Percentiles rank a stretch among this genome's conserved stretches.
phyloP scores from a whole-genome alignment of 208 protist species.

The Acanthamoeba lenticulata region DNA sequence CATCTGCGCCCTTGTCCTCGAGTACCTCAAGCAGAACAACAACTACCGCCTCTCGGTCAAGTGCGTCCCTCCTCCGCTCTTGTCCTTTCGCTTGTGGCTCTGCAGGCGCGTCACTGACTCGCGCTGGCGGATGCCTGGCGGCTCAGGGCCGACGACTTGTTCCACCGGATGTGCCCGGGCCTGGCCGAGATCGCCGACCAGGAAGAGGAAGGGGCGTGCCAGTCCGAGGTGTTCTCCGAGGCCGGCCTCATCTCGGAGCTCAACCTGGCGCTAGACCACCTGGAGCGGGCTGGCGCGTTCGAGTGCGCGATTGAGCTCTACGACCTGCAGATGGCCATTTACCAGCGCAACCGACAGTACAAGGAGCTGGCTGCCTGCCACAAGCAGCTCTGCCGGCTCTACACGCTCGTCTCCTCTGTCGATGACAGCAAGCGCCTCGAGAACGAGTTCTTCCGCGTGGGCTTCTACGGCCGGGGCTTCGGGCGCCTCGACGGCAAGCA shows the following conservation, averaged over 20 bases:
- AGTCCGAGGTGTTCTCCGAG: slow-evolving; percentile 70
- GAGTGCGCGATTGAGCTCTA: slow-evolving; percentile 80
- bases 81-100: not conserved
- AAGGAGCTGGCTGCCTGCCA: slow-evolving; percentile 69
- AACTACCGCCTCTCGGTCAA: not conserved
- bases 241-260: slow-evolving; percentile 69
- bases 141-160: slow-evolving; percentile 48
- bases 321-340: slow-evolving; percentile 79
- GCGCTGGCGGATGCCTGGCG: no score
- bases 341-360: slow-evolving; percentile 73
- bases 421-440: slow-evolving; percentile 68
- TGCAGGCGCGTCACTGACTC: not conserved
- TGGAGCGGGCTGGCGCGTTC: slow-evolving; percentile 67
- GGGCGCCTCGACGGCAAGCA: slow-evolving; percentile 76
- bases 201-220: slow-evolving; percentile 70
- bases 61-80: not conserved
- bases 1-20: slow-evolving; percentile 73
- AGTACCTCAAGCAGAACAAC: slow-evolving; percentile 78
- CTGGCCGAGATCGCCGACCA: slow-evolving; percentile 67
- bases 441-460: slow-evolving; percentile 82
- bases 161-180: slow-evolving; percentile 70
- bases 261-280: slow-evolving; percentile 61
- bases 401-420: slow-evolving; percentile 76
- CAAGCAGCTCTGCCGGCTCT: slow-evolving; percentile 74
- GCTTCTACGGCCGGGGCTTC: slow-evolving; percentile 79